A percentile compares a stretch with the other conserved stretches of the same genome.
phyloP scores from a whole-genome alignment of 2,329 filamentous ascomycete species.

The Hymenoscyphus albidus region DNA sequence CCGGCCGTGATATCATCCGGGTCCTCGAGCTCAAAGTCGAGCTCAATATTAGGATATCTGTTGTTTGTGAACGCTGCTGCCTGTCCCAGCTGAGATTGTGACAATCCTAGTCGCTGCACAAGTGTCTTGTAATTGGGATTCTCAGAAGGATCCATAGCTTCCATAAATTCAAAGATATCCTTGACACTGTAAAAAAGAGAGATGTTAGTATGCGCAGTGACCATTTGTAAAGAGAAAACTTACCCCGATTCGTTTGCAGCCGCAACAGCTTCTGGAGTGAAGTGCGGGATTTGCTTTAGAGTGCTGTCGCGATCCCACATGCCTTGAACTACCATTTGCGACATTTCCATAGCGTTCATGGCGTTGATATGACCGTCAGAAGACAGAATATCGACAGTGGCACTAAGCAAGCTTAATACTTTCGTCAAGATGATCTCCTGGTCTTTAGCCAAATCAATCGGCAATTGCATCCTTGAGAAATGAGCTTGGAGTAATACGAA shows the following conservation, averaged over 20 bases:
- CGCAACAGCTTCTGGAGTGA: slow-evolving; percentile 77
- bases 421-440: slow-evolving; percentile 85
- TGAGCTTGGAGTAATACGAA: slow-evolving; percentile 97
- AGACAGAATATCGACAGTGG: slow-evolving; percentile 89
- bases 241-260: slow-evolving; percentile 75
- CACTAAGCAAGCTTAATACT: slow-evolving; percentile 81
- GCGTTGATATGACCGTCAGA: slow-evolving; percentile 96
- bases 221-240: slow-evolving; percentile 35
- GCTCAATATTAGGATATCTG: slow-evolving; percentile 91
- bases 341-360: slow-evolving; percentile 98
- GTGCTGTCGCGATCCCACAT: slow-evolving; percentile 99
- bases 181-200: slow-evolving; percentile 58
- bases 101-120: slow-evolving; percentile 72
- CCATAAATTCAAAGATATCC: slow-evolving; percentile 97
- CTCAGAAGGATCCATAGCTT: slow-evolving; percentile 94
- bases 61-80: slow-evolving; percentile 95
- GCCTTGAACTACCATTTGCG: slow-evolving; percentile 96
- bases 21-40: slow-evolving; percentile 84
- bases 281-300: slow-evolving; percentile 96
- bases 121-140: slow-evolving; percentile 77
- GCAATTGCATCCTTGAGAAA: slow-evolving; percentile 95
- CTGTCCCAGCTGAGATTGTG: slow-evolving; percentile 76
- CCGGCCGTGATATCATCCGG: slow-evolving; percentile 75
- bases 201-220: slow-evolving; percentile 33
- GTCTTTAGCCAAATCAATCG: slow-evolving; percentile 92